These are phyloP conservation scores for Urochloa ruziziensis DNA, from an alignment of 176 grass and related monocot genomes.

Conservation along the genomic window DNA sequence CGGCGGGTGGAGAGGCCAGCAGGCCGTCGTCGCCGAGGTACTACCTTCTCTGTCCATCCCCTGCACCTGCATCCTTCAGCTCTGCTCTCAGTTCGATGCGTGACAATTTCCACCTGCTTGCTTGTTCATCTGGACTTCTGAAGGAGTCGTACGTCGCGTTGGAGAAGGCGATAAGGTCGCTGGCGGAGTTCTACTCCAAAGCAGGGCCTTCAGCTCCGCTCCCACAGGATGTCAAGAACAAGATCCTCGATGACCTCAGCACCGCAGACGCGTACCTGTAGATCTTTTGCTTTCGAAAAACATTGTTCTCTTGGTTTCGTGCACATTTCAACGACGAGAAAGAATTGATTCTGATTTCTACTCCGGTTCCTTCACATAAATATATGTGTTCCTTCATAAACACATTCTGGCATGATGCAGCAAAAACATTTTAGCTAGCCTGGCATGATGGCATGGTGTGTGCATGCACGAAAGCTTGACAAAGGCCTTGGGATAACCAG, in stretches of 20 bases:
- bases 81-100: not conserved
- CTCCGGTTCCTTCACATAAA: not conserved
- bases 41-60: not conserved
- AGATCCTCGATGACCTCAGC: conserved; percentile 75
- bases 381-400: not conserved
- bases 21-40: conserved; percentile 67
- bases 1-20: conserved; percentile 70
- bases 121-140: not conserved
- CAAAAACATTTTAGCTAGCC: too few relatives aligned
- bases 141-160: conserved; percentile 84
- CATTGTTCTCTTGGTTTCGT: not conserved
- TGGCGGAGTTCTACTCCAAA: conserved; percentile 84
- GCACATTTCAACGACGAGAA: not conserved
- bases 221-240: conserved; percentile 55
- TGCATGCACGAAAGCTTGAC: too few relatives aligned
- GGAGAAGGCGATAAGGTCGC: conserved; percentile 77
- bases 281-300: not conserved
- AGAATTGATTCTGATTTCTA: not conserved
- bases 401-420: not conserved
- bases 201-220: conserved; percentile 74
- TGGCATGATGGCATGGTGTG: too few relatives aligned
- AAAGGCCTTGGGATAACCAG: too few relatives aligned
- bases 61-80: not conserved
- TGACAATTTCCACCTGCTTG: not conserved
- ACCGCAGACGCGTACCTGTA: conserved; percentile 66